These are phyloP conservation scores for Phytophthora ohioensis DNA, from an alignment of 352 stramenopile genomes.

Conservation along the genomic window DNA sequence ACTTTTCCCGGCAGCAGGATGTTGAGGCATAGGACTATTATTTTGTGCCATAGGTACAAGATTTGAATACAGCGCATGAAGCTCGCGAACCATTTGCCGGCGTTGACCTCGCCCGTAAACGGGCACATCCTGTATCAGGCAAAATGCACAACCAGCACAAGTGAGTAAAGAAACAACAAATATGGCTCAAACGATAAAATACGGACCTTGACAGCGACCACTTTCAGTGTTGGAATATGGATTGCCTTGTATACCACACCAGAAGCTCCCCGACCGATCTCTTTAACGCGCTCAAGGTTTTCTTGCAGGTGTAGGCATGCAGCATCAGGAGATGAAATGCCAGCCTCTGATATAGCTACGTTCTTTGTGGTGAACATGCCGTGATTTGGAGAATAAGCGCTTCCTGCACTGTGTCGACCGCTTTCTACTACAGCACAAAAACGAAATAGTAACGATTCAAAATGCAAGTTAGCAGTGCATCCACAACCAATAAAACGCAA, in stretches of 20 bases:
- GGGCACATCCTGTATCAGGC: slow-evolving; percentile 69
- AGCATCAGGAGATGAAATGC: slow-evolving; percentile 85
- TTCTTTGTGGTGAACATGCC: slow-evolving; percentile 90
- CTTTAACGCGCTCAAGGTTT: slow-evolving; percentile 81
- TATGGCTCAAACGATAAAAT: neutral
- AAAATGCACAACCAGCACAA: slow-evolving; percentile 12
- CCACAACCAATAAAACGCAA: slow-evolving; percentile 5
- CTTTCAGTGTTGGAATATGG: slow-evolving; percentile 91
- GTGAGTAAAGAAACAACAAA: slow-evolving; percentile 12
- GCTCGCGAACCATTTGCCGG: slow-evolving; percentile 90
- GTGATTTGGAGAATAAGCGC: slow-evolving; percentile 88
- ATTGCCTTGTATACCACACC: slow-evolving; percentile 92
- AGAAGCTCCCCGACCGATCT: slow-evolving; percentile 82
- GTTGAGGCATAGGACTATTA: slow-evolving; percentile 34
- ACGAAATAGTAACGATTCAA: slow-evolving; percentile 3
- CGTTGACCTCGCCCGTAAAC: slow-evolving; percentile 87
- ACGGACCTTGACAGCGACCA: slow-evolving; percentile 89
- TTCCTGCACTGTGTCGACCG: slow-evolving; percentile 74
- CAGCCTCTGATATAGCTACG: slow-evolving; percentile 84
- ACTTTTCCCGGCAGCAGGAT: slow-evolving; percentile 26
- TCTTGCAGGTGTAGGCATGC: slow-evolving; percentile 84
- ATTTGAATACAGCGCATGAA: slow-evolving; percentile 91
- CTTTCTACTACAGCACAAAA: slow-evolving; percentile 38
- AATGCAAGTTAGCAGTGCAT: slow-evolving; percentile 14
- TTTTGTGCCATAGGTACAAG: slow-evolving; percentile 78